Conservation (phyloP, 1,284 basidiomycete genomes). For the Apiotrichum siamense region DNA sequence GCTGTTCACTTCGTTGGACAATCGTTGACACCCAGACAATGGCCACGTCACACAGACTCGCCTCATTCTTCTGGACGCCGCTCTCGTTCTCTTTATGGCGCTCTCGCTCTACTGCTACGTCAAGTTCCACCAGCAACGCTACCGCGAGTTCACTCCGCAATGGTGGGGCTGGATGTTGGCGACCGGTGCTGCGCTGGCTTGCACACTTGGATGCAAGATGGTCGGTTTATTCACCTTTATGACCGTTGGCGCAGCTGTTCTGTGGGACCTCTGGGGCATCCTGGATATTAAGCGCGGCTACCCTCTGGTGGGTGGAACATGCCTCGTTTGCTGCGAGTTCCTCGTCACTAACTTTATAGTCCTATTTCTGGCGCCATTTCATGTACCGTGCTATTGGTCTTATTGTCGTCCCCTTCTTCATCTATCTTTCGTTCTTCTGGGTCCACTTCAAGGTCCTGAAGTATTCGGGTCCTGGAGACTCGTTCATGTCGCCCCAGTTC, state of each 20-base stretch:
- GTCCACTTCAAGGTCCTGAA: conserved; percentile 87
- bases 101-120: conserved; percentile 92
- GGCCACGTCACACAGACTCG: conserved; percentile 93
- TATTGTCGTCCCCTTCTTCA: conserved; percentile 75
- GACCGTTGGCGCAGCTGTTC: conserved; percentile 82
- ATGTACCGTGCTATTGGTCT: conserved; percentile 77
- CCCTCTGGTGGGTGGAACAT: conserved; percentile 62
- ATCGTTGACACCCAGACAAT: conserved; percentile 61
- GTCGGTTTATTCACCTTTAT: conserved; percentile 90
- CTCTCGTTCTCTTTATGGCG: conserved; percentile 91
- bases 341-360: conserved; percentile 51
- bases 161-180: conserved; percentile 96
- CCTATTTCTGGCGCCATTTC: conserved; percentile 86
- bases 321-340: background rate
- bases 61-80: conserved; percentile 91
- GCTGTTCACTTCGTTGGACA: no score
- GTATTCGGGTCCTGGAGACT: conserved; percentile 87
- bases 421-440: conserved; percentile 96
- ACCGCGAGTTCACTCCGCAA: conserved; percentile 74
- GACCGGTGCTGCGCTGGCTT: conserved; percentile 88
- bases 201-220: conserved; percentile 96
- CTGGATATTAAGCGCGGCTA: conserved; percentile 73
- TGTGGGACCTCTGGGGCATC: conserved; percentile 91
- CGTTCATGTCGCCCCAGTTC: conserved; percentile 96
- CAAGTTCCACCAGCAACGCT: conserved; percentile 90